Evolutionary conservation across 768 basidiomycete species (phyloP), one percentile per base, ranked within the genome.

Genomic region (Botryobasidium botryosum): DNA sequence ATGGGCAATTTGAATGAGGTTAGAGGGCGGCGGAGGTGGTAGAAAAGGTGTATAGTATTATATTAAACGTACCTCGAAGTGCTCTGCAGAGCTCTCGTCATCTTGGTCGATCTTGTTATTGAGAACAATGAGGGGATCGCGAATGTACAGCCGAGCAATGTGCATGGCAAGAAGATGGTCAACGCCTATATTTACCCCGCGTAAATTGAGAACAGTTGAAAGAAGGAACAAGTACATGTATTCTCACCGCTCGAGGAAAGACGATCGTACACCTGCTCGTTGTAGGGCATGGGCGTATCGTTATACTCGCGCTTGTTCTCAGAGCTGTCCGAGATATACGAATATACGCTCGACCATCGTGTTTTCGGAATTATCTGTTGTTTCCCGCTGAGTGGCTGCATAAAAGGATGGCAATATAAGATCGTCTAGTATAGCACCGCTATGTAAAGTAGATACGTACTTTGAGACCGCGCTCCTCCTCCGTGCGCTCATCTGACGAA

Each of bases 61-160:
- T n/a, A 4, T 2, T 18, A 18, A 4, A 53, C 62, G 21, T 52
- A 86, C 87, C 71, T 99, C 92, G 50, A 96, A 97, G 59, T 99
- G 92, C 57, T 96, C 92, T 50, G 72, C 86, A 49, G 86, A 91
- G 6, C 66, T 65, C 36, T 65, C 61, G 58, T 99, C 90, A 57
- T 96, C 86, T 61, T 92, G 90, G 55, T 90, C 69, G 45, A 97
- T 75, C 2, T 78, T 85, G 61, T 97, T 91, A 21, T 79, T 79
- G 59, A 94, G 96, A 33, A 96, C 67, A 15, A 97, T 90, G 40
- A 99, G 66, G 21, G 92, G 92, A 57, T 99, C 92, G 6, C 92
- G 84, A 57, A 96, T 96, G 63, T 94, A 99, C 29, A 99, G 64
- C 61, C 97, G 91, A 1, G 88, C 77, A 43, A 97, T 69, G 58